Conservation (phyloP, 192 early-diverging fungal species). For the Coemansia sp. region DNA sequence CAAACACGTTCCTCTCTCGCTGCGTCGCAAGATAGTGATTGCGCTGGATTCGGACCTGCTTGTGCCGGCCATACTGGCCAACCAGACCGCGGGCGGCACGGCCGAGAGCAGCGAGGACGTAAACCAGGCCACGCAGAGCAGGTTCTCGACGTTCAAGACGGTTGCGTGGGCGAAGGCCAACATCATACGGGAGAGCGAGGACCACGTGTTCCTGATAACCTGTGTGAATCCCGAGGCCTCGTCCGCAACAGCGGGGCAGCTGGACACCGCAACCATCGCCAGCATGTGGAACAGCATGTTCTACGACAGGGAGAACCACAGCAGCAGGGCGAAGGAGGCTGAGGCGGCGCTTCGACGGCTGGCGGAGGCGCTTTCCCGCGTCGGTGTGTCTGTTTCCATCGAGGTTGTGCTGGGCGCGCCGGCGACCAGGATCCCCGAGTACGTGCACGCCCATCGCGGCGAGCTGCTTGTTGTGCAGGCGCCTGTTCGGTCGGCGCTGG, state of each 20-base stretch:
- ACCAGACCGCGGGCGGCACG: not conserved
- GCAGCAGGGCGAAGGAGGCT: not conserved
- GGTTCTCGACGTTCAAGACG: slow-evolving; percentile 39
- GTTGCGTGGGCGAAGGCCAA: slow-evolving; percentile 52
- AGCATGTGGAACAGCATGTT: slow-evolving; percentile 43
- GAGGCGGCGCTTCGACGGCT: slow-evolving; percentile 20
- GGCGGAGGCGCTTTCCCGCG: slow-evolving; percentile 6
- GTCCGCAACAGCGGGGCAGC: not conserved
- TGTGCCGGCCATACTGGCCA: not conserved
- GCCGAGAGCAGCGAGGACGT: slow-evolving; percentile 1
- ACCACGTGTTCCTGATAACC: slow-evolving; percentile 49
- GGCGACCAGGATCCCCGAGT: slow-evolving; percentile 17
- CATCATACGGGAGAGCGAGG: slow-evolving; percentile 24
- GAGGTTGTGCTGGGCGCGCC: slow-evolving; percentile 27
- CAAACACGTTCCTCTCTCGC: slow-evolving; percentile 36
- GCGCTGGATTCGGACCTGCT: slow-evolving; percentile 39
- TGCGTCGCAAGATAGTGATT: slow-evolving; percentile 50
- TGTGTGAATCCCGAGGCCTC: slow-evolving; percentile 15
- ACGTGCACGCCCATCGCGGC: slow-evolving; percentile 27
- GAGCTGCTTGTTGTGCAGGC: slow-evolving; percentile 39
- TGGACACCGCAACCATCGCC: slow-evolving; percentile 2
- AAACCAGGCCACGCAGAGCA: not conserved
- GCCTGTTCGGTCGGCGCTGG: slow-evolving; percentile 11
- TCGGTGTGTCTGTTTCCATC: slow-evolving; percentile 17
- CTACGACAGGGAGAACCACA: slow-evolving; percentile 19